Conservation (phyloP, 2,329 filamentous ascomycete genomes). For the Cytospora chrysosperma region DNA sequence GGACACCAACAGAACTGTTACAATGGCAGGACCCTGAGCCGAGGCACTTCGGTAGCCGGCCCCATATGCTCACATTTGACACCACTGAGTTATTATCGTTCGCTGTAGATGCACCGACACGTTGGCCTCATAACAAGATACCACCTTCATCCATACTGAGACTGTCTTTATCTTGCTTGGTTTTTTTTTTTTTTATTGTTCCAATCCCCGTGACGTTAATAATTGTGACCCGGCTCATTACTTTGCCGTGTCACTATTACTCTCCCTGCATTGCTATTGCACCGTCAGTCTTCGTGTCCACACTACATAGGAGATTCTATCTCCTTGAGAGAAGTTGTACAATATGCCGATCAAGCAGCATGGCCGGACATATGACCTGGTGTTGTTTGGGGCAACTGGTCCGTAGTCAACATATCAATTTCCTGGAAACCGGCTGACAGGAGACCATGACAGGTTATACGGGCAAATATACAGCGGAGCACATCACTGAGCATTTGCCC, state of each 20-base stretch:
- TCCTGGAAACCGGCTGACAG: constrained; percentile 13
- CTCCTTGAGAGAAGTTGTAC: not conserved
- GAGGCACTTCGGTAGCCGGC: not conserved
- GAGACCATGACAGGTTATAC: constrained; percentile 67
- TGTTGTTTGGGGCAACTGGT: constrained; percentile 60
- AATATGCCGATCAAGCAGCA: constrained; percentile 51
- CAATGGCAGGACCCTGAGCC: not conserved
- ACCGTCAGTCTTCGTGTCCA: not conserved
- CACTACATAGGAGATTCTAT: not conserved
- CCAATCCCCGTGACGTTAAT: not conserved
- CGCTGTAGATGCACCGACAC: not conserved
- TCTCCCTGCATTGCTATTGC: not conserved
- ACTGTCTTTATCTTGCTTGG: not conserved
- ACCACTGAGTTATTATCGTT: no score
- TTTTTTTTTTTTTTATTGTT: not conserved
- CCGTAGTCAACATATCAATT: not conserved
- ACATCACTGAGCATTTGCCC: constrained; percentile 69
- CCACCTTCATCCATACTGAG: not conserved
- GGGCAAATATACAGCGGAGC: constrained; percentile 71
- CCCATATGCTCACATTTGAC: not conserved
- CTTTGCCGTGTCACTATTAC: not conserved
- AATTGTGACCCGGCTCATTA: not conserved
- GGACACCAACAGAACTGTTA: not conserved
- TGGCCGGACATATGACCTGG: constrained; percentile 54
- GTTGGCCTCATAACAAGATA: not conserved